These are phyloP conservation scores for Cryptococcus maquisensis DNA, from an alignment of 1,284 basidiomycete genomes.

Conservation along the genomic window DNA sequence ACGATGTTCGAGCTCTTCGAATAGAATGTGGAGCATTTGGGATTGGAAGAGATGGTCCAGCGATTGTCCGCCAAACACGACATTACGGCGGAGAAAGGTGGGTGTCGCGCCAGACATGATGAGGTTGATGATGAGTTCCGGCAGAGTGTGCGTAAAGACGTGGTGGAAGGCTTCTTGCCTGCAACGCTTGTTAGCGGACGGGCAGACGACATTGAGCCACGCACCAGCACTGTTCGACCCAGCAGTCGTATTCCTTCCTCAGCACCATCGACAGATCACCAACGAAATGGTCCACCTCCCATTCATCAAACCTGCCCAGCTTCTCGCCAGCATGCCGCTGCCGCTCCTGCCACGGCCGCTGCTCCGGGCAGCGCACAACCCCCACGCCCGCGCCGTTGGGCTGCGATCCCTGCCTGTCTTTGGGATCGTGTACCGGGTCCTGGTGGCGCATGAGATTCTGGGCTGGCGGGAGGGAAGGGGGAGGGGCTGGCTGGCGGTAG, in stretches of 20 bases:
- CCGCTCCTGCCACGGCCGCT: constrained; percentile 32
- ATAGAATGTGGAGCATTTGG: constrained; percentile 44
- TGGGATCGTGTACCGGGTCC: constrained; percentile 18
- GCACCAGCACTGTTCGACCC: constrained; percentile 50
- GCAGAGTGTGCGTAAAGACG: constrained; percentile 44
- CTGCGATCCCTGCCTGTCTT: constrained; percentile 3
- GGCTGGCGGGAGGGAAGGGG: constrained; percentile 38
- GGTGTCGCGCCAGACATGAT: constrained; percentile 44
- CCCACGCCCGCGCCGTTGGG: constrained; percentile 12
- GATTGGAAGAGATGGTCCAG: constrained; percentile 43
- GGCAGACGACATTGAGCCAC: constrained; percentile 3
- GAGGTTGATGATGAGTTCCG: constrained; percentile 45
- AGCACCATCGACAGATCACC: constrained; percentile 43
- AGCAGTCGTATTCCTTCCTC: constrained; percentile 46
- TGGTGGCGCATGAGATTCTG: constrained; percentile 39
- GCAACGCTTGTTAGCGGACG: neutral
- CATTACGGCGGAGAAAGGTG: constrained; percentile 40
- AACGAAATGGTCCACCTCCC: constrained; percentile 42
- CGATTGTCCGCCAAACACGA: constrained; percentile 45
- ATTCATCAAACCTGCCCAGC: constrained; percentile 31
- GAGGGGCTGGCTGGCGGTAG: constrained; percentile 42
- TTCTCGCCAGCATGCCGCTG: constrained; percentile 31
- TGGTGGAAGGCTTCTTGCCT: constrained; percentile 50
- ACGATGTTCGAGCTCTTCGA: constrained; percentile 42
- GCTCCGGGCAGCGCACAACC: constrained; percentile 19